phyloP scores from a whole-genome alignment of 148 eudicot species.

The Diospyros kaki region DNA sequence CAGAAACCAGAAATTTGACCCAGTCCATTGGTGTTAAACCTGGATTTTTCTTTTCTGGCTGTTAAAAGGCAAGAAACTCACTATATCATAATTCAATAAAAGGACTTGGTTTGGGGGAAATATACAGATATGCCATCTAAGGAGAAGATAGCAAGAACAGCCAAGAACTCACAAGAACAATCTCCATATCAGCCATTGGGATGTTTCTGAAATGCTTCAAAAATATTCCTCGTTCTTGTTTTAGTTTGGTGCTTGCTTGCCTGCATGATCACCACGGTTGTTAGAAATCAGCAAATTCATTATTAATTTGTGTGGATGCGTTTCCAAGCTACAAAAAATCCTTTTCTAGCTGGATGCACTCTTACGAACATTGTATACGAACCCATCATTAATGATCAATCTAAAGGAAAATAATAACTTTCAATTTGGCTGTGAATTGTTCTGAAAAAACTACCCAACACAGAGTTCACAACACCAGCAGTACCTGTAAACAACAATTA shows the following conservation, averaged over 20 bases:
- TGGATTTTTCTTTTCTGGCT: slow-evolving; percentile 98
- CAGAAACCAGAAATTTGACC: slow-evolving; percentile 90
- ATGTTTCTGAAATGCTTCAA: slow-evolving; percentile 96
- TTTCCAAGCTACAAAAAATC: not conserved
- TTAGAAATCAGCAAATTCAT: not conserved
- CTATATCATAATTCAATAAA: not conserved
- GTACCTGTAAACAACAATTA: slow-evolving; percentile 95
- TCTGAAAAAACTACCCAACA: slow-evolving; percentile 7
- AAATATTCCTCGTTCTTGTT: slow-evolving; percentile 71
- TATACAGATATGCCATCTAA: slow-evolving; percentile 4
- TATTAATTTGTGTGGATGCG: not conserved
- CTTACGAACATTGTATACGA: not conserved
- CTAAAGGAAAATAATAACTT: not conserved
- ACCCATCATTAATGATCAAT: not conserved
- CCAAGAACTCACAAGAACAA: slow-evolving; percentile 70
- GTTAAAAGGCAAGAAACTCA: slow-evolving; percentile 11
- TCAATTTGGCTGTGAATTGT: not conserved
- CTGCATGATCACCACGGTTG: slow-evolving; percentile 28
- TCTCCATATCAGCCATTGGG: slow-evolving; percentile 99
- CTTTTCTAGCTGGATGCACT: not conserved
- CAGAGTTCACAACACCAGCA: not conserved
- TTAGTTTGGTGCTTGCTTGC: slow-evolving; percentile 51
- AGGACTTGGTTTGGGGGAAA: not conserved
- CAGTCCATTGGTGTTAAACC: slow-evolving; percentile 98
- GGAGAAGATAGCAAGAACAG: not conserved